Evolutionary conservation across 768 basidiomycete genomes (phyloP).

Genomic region (Tylopilus felleus): DNA sequence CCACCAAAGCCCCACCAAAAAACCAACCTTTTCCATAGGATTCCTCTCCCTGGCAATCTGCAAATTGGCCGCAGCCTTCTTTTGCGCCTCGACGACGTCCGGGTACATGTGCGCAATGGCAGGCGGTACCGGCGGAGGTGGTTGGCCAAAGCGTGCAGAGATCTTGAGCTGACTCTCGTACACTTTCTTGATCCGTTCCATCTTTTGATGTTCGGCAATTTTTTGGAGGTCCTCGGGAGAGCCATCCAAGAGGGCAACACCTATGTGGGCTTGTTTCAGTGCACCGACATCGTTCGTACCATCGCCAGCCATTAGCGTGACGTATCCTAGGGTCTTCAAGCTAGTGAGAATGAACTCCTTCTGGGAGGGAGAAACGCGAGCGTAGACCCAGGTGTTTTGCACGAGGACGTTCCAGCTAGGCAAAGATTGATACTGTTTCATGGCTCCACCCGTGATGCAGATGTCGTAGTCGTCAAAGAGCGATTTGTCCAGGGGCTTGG

Average conservation of each 20-base stretch:
- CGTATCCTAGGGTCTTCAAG: constrained; percentile 84
- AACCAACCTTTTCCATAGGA: constrained; percentile 83
- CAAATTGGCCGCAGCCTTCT: constrained; percentile 67
- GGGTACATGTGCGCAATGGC: constrained; percentile 87
- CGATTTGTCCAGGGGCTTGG: constrained; percentile 68
- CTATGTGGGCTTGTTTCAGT: constrained; percentile 96
- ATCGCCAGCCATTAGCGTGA: constrained; percentile 97
- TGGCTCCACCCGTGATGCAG: constrained; percentile 91
- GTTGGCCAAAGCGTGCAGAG: constrained; percentile 84
- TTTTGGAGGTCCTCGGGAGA: constrained; percentile 88
- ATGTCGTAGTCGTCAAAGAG: constrained; percentile 91
- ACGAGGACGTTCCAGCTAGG: constrained; percentile 80
- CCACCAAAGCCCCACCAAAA: neutral
- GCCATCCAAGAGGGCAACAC: constrained; percentile 89
- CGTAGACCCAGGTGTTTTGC: constrained; percentile 97
- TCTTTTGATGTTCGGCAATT: constrained; percentile 88
- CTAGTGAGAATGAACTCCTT: constrained; percentile 95
- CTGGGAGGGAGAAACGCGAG: constrained; percentile 92
- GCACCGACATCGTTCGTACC: constrained; percentile 99
- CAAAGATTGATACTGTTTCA: constrained; percentile 77
- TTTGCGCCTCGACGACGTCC: constrained; percentile 86
- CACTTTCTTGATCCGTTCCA: constrained; percentile 92
- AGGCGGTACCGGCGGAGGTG: constrained; percentile 89
- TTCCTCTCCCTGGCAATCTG: constrained; percentile 71
- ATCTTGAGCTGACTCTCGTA: constrained; percentile 95